Conservation (phyloP, 1,284 basidiomycete genomes). For the Sparassis latifolia region DNA sequence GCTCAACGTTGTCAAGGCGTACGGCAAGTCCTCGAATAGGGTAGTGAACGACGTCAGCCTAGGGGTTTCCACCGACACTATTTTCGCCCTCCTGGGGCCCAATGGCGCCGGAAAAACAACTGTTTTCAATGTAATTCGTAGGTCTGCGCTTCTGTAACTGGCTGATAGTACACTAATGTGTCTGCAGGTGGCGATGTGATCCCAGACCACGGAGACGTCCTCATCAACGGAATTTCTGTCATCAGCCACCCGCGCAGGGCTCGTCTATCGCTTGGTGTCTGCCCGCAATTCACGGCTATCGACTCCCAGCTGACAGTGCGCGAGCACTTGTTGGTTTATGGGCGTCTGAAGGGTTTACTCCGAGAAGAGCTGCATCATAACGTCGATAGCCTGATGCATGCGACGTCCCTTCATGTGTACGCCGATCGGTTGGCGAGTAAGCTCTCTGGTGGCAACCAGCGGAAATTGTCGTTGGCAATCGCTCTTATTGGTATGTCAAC, state of each 20-base stretch:
- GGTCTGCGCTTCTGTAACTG: conserved; percentile 18
- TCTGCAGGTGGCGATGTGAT: conserved; percentile 50
- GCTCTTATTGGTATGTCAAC: conserved; percentile 62
- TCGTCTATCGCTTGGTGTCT: conserved; percentile 66
- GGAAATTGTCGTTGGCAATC: conserved; percentile 74
- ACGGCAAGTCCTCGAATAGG: conserved; percentile 36
- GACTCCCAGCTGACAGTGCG: conserved; percentile 71
- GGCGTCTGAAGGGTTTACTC: conserved; percentile 60
- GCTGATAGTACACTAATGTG: background rate
- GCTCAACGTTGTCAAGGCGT: conserved; percentile 62
- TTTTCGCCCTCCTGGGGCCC: conserved; percentile 72
- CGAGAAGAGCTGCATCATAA: conserved; percentile 43
- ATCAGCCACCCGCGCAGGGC: conserved; percentile 53
- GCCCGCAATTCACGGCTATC: conserved; percentile 80
- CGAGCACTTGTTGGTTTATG: conserved; percentile 67
- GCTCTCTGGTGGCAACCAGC: conserved; percentile 75
- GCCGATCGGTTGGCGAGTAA: conserved; percentile 67
- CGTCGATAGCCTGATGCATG: conserved; percentile 51
- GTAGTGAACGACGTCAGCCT: conserved; percentile 74
- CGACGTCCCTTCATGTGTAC: conserved; percentile 55
- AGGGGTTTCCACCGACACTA: conserved; percentile 54
- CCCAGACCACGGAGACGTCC: conserved; percentile 59
- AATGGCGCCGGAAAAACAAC: conserved; percentile 83
- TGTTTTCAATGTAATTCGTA: conserved; percentile 70
- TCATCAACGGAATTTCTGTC: conserved; percentile 60